A percentile compares a stretch with the other conserved stretches of the same genome.
phyloP scores from a whole-genome alignment of 2,329 filamentous ascomycete genomes.

The Colletotrichum gloeosporioides region DNA sequence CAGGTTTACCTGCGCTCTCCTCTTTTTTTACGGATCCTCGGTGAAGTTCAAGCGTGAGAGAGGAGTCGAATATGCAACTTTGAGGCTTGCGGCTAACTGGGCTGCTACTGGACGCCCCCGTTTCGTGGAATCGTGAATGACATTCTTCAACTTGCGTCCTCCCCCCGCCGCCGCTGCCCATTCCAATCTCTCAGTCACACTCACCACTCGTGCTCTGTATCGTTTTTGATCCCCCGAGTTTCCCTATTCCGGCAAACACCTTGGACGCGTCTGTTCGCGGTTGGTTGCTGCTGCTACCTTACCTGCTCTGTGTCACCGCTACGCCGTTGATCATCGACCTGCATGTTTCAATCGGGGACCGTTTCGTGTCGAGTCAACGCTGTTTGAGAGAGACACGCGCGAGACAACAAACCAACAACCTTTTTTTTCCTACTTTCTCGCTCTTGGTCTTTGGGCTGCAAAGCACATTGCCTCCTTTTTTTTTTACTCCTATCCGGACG shows the following conservation, averaged over 20 bases:
- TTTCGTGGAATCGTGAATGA: not conserved
- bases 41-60: not conserved
- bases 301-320: not conserved
- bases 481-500: not conserved
- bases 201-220: not conserved
- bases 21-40: not conserved
- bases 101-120: not conserved
- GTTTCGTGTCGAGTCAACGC: slow-evolving; percentile 1
- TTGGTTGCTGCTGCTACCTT: not conserved
- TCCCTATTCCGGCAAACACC: not conserved
- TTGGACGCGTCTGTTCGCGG: not conserved
- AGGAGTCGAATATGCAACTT: not conserved
- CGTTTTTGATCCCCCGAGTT: not conserved
- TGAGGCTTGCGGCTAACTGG: not conserved
- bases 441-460: not conserved
- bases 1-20: not conserved
- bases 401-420: not conserved
- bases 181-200: not conserved
- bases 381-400: not conserved
- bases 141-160: not conserved
- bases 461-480: not conserved
- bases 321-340: not conserved
- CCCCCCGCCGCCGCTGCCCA: not conserved
- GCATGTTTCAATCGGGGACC: slow-evolving; percentile 10
- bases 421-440: not conserved